phyloP scores from a whole-genome alignment of 2,329 filamentous ascomycete genomes.

The Clarireedia hainanense region DNA sequence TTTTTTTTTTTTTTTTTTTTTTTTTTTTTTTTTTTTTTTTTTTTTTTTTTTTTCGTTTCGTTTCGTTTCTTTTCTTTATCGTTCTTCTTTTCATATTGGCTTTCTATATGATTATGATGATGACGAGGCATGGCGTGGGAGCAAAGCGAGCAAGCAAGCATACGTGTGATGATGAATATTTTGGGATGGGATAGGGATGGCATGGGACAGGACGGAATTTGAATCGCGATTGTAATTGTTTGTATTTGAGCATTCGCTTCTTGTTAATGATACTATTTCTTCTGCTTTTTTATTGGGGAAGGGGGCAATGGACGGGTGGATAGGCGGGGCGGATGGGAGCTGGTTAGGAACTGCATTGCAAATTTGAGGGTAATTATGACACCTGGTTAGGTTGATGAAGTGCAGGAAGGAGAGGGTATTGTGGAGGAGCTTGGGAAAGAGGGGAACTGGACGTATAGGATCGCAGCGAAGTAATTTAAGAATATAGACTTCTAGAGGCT shows the following conservation, averaged over 20 bases:
- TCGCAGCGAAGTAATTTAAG: background rate
- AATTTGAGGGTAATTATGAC: background rate
- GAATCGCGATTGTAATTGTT: background rate
- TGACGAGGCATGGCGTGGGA: background rate
- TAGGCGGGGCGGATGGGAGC: background rate
- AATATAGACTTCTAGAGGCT: conserved; percentile 6
- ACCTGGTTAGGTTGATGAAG: background rate
- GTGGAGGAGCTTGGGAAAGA: background rate
- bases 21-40: too few relatives aligned
- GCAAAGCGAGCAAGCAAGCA: background rate
- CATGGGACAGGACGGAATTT: too few relatives aligned
- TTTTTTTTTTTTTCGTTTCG: background rate
- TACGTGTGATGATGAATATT: background rate
- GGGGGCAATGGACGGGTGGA: background rate
- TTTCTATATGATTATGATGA: background rate
- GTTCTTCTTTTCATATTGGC: too few relatives aligned
- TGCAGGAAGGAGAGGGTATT: background rate
- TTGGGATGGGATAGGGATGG: background rate
- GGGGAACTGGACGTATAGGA: background rate
- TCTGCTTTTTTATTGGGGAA: too few relatives aligned
- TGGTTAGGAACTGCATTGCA: background rate
- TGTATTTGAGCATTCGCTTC: background rate
- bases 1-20: background rate
- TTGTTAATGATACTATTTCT: too few relatives aligned
- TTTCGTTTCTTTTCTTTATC: too few relatives aligned